Evolutionary conservation across 768 basidiomycete species (phyloP), one percentile per base, ranked within the genome.

Genomic region (Leccinum pellstonianum): DNA sequence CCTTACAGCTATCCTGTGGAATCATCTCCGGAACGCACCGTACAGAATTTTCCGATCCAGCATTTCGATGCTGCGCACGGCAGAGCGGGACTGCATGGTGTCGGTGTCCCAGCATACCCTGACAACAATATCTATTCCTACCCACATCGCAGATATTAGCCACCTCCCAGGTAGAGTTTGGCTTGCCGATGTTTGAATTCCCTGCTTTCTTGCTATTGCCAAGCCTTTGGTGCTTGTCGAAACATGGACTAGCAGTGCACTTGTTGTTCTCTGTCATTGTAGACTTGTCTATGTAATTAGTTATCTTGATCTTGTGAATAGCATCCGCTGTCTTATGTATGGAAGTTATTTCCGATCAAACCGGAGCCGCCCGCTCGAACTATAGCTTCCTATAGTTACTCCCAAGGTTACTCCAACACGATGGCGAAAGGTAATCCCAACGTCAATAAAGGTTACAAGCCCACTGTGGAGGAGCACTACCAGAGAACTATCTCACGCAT

Each of bases 401-500:
- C 15, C 23, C 11, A 5, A 12, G 11, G 33, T 33, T 33, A 33
- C 23, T 21, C 15, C 23, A 49, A 25, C 15, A 23, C 48, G 33
- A 72, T 69, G 69, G 29, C 62, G 9, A 67, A 67, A 38, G 59
- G 37, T 23, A 62, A 31, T 52, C 55, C 69, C 0, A 46, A 53
- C 7, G 29, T 47, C 11, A 33, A 48, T 27, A 52, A 53, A 37
- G 68, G 58, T 41, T 54, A 9, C 59, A 61, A 63, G 31, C 57
- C 66, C 27, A 64, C 61, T 15, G 8, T 72, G n/a, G 81, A 85
- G 54, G 85, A 87, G 27, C 80, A 83, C 62, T 77, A 83, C 67
- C 77, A 81, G 63, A 79, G 79, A 49, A 90, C 91, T 14, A 71
- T 81, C n/a, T 78, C 83, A 6, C 84, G 92, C 21, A 78, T 94